Evolutionary conservation across 345 rosid species (phyloP).

Genomic region (Gossypium raimondii): DNA sequence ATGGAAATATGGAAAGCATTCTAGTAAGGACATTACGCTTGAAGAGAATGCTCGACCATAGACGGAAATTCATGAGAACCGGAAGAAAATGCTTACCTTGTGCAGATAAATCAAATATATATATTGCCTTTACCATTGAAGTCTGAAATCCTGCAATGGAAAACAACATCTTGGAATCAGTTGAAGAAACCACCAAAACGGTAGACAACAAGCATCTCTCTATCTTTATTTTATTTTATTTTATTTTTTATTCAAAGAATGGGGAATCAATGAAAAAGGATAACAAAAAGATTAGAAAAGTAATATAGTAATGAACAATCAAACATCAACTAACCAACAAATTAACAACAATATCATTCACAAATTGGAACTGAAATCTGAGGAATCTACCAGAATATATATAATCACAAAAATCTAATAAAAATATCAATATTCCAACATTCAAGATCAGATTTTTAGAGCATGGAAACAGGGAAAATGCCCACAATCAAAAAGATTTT

Average conservation of each 20-base stretch:
- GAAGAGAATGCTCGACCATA: neutral
- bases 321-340: slow-evolving; percentile 15
- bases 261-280: slow-evolving; percentile 42
- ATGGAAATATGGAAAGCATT: slow-evolving; percentile 6
- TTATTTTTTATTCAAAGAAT: neutral
- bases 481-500: too few relatives aligned
- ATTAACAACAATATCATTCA: too few relatives aligned
- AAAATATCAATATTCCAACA: too few relatives aligned
- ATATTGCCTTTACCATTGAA: slow-evolving; percentile 43
- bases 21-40: neutral
- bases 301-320: slow-evolving; percentile 25
- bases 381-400: too few relatives aligned
- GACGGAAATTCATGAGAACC: neutral
- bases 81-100: slow-evolving; percentile 52
- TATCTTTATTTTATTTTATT: slow-evolving; percentile 17
- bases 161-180: slow-evolving; percentile 88
- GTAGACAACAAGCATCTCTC: slow-evolving; percentile 78
- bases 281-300: slow-evolving; percentile 21
- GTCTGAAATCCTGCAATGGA: slow-evolving; percentile 63
- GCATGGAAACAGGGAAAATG: too few relatives aligned
- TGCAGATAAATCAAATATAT: slow-evolving; percentile 42
- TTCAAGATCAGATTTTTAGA: too few relatives aligned
- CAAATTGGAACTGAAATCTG: too few relatives aligned
- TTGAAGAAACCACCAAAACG: slow-evolving; percentile 61
- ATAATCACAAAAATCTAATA: too few relatives aligned